phyloP scores from a whole-genome alignment of 768 basidiomycete species.

The Heimioporus sp. region DNA sequence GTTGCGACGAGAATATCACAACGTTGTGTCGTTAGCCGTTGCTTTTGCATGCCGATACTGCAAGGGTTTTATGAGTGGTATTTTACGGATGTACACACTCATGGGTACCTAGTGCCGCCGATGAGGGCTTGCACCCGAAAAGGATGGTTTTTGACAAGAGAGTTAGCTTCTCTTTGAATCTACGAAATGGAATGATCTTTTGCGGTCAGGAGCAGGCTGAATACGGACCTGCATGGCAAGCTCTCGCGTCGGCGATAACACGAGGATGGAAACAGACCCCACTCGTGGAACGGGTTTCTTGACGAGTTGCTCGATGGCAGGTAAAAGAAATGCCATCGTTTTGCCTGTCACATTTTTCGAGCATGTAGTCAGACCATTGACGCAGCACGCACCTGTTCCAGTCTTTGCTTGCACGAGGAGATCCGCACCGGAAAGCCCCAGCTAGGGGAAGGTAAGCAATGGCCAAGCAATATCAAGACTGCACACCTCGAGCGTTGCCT shows the following conservation, averaged over 20 bases:
- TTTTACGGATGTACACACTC: background rate
- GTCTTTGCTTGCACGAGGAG: conserved; percentile 55
- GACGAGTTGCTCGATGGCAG: conserved; percentile 65
- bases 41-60: conserved; percentile 27
- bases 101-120: conserved; percentile 50
- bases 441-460: conserved; percentile 22
- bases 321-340: conserved; percentile 75
- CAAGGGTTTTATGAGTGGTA: background rate
- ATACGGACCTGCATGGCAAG: conserved; percentile 66
- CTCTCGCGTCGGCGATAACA: conserved; percentile 74
- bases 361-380: background rate
- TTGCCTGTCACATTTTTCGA: conserved; percentile 41
- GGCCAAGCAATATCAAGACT: background rate
- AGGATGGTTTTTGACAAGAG: conserved; percentile 38
- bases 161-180: conserved; percentile 61
- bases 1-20: conserved; percentile 68
- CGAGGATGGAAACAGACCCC: conserved; percentile 51
- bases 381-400: conserved; percentile 50
- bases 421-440: conserved; percentile 42
- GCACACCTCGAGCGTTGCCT: conserved; percentile 40
- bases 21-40: conserved; percentile 25
- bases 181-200: conserved; percentile 32
- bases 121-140: conserved; percentile 50
- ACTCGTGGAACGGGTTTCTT: conserved; percentile 33
- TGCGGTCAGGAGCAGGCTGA: background rate